A percentile compares a stretch with the other conserved stretches of the same genome.
phyloP scores from a whole-genome alignment of 352 stramenopile genomes.

The Blastocystis sp. region DNA sequence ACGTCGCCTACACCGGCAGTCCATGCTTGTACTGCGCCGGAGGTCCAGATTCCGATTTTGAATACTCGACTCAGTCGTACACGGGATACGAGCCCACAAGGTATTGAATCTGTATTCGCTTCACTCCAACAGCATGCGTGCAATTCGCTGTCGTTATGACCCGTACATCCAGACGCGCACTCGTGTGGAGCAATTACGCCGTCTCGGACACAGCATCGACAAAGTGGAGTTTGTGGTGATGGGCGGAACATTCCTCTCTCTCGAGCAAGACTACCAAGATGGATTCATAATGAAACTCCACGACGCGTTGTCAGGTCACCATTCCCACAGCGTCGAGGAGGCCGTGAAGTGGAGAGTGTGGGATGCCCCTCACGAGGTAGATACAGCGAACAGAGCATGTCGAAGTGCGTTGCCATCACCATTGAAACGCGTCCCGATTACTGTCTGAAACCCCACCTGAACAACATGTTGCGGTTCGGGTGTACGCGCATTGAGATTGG shows the following conservation, averaged over 20 bases:
- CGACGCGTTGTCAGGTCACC: constrained; percentile 90
- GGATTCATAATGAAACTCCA: constrained; percentile 94
- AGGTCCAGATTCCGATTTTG: constrained; percentile 93
- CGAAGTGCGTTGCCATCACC: constrained; percentile 89
- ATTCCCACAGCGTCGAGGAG: constrained; percentile 87
- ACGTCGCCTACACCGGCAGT: constrained; percentile 94
- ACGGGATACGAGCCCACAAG: constrained; percentile 93
- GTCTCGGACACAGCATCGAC: constrained; percentile 89
- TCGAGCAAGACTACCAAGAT: constrained; percentile 91
- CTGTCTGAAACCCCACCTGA: constrained; percentile 92
- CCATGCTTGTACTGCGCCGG: constrained; percentile 95
- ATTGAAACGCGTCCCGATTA: constrained; percentile 96
- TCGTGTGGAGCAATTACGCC: constrained; percentile 86
- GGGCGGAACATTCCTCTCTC: constrained; percentile 93
- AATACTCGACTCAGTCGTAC: constrained; percentile 94
- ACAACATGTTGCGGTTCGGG: constrained; percentile 93
- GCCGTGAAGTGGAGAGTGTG: constrained; percentile 81
- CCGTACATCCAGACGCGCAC: constrained; percentile 90
- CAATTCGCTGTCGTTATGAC: constrained; percentile 92
- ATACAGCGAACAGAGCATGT: constrained; percentile 74
- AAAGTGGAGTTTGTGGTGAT: constrained; percentile 98
- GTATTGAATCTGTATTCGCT: constrained; percentile 18
- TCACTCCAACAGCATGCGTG: constrained; percentile 90
- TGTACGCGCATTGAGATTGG: constrained; percentile 96
- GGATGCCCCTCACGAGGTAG: neutral